Percentiles rank a stretch among this genome's conserved stretches.
Evolutionary conservation across 2,329 filamentous ascomycete genomes (phyloP).

Genomic region (Aureobasidium sp.): DNA sequence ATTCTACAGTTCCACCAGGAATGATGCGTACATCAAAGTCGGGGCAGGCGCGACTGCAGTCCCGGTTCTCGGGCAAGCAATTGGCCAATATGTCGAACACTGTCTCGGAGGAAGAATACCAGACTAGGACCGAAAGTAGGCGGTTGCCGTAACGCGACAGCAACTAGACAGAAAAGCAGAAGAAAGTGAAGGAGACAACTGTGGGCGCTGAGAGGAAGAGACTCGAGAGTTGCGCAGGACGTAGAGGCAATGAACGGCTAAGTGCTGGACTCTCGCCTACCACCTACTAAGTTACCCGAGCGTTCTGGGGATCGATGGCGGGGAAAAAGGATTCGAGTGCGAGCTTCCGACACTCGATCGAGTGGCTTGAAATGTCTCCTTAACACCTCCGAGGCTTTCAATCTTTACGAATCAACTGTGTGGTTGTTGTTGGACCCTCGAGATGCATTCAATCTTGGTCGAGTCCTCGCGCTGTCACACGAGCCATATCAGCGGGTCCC

Average conservation of each 20-base stretch:
- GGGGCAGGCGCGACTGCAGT: slow-evolving; percentile 17
- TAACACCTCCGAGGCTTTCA: not conserved
- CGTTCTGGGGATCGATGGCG: slow-evolving; percentile 12
- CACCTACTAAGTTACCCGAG: slow-evolving; percentile 8
- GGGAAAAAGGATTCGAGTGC: slow-evolving; percentile 16
- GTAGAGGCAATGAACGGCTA: slow-evolving; percentile 15
- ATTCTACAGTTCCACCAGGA: slow-evolving; percentile 38
- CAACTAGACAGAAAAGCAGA: not conserved
- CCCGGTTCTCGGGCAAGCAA: slow-evolving; percentile 12
- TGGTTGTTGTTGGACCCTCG: not conserved
- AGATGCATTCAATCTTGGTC: not conserved
- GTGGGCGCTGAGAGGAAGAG: not conserved
- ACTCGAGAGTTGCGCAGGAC: slow-evolving; percentile 6
- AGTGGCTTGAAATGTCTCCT: slow-evolving; percentile 8
- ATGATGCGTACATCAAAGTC: slow-evolving; percentile 14
- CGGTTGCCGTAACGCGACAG: not conserved
- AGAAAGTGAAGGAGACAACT: not conserved
- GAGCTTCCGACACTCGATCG: slow-evolving; percentile 3
- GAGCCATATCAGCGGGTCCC: slow-evolving; percentile 12
- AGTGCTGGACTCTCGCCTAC: not conserved
- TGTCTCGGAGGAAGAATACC: not conserved
- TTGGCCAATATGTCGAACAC: not conserved
- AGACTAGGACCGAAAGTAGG: not conserved
- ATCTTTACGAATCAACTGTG: not conserved
- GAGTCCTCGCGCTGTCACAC: not conserved